These are phyloP conservation scores for Lenzites betulinus DNA, from an alignment of 768 basidiomycete species.

Conservation along the genomic window DNA sequence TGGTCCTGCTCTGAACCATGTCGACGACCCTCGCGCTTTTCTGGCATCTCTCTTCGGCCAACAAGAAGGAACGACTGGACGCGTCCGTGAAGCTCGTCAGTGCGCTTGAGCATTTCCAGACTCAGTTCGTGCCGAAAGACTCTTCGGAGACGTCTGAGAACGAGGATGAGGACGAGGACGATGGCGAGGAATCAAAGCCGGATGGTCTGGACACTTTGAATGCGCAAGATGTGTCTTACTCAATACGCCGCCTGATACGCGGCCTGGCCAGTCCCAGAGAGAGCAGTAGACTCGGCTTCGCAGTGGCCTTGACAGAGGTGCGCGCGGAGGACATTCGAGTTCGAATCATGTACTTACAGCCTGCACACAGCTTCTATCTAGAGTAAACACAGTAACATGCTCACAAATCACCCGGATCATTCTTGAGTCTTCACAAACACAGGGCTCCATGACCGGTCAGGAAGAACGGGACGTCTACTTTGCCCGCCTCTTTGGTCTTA, in stretches of 20 bases:
- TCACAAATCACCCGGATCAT: slow-evolving; percentile 77
- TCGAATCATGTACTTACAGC: slow-evolving; percentile 5
- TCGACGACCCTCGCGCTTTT: slow-evolving; percentile 90
- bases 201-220: slow-evolving; percentile 68
- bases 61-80: slow-evolving; percentile 77
- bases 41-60: slow-evolving; percentile 87
- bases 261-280: slow-evolving; percentile 92
- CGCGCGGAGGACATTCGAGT: slow-evolving; percentile 5
- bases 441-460: slow-evolving; percentile 81
- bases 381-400: slow-evolving; percentile 76
- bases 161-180: slow-evolving; percentile 44
- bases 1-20: slow-evolving; percentile 42
- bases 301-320: slow-evolving; percentile 95
- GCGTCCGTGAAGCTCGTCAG: slow-evolving; percentile 84
- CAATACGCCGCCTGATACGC: slow-evolving; percentile 81
- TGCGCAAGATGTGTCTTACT: slow-evolving; percentile 91
- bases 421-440: slow-evolving; percentile 66
- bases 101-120: slow-evolving; percentile 85
- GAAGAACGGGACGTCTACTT: slow-evolving; percentile 94
- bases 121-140: slow-evolving; percentile 56
- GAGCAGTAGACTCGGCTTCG: slow-evolving; percentile 92
- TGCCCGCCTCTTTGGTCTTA: slow-evolving; percentile 89
- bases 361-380: slow-evolving; percentile 67
- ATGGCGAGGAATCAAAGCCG: slow-evolving; percentile 47
- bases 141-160: slow-evolving; percentile 34